phyloP scores from a whole-genome alignment of 176 grass and related monocot species.

The Juncus inflexus region DNA sequence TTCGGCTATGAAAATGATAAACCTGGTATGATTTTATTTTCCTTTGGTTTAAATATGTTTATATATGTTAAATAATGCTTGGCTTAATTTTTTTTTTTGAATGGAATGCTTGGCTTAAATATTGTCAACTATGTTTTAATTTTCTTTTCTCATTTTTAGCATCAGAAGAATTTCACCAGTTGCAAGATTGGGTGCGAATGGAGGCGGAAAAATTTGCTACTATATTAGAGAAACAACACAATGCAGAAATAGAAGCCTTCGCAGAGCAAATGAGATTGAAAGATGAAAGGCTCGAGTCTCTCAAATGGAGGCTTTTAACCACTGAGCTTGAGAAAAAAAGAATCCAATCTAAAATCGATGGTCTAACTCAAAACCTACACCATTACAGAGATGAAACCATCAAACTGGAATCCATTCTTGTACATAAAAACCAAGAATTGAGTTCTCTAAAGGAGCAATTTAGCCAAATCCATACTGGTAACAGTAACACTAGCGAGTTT shows the following conservation, averaged over 20 bases:
- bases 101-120: too few species aligned
- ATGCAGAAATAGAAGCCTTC: constrained; percentile 75
- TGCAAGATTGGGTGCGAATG: constrained; percentile 74
- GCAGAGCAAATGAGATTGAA: constrained; percentile 70
- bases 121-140: not conserved
- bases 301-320: constrained; percentile 51
- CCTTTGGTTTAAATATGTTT: constrained; percentile 1
- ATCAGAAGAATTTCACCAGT: constrained; percentile 42
- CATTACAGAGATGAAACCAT: constrained; percentile 37
- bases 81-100: not conserved
- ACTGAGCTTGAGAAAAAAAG: constrained; percentile 46
- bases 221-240: constrained; percentile 54
- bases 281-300: constrained; percentile 71
- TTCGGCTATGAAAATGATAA: constrained; percentile 42
- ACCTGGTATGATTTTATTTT: constrained; percentile 38
- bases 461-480: constrained; percentile 11
- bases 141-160: constrained; percentile 25
- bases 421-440: constrained; percentile 40
- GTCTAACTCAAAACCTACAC: constrained; percentile 42
- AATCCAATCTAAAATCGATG: constrained; percentile 54
- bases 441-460: constrained; percentile 43
- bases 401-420: constrained; percentile 36
- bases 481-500: not conserved
- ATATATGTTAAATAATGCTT: too few species aligned
- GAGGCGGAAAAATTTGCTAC: constrained; percentile 63